These are phyloP conservation scores for Coemansia sp. DNA, from an alignment of 192 early-diverging fungal species.

Conservation along the genomic window DNA sequence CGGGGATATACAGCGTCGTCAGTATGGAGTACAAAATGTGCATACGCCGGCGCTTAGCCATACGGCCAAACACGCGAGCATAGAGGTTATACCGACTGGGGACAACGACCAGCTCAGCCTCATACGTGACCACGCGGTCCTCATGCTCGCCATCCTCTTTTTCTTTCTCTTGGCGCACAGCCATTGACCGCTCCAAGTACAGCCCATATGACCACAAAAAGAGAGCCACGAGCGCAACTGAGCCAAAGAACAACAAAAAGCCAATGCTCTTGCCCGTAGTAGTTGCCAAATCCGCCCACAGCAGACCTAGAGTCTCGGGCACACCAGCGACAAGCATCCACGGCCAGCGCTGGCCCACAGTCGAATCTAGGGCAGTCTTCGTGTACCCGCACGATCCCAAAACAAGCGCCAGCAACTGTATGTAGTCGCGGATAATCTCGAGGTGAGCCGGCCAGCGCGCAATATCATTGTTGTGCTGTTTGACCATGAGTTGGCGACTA, in stretches of 20 bases:
- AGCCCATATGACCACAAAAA: slow-evolving; percentile 43
- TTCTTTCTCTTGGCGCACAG: background rate
- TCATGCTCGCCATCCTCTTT: background rate
- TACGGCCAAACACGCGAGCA: slow-evolving; percentile 34
- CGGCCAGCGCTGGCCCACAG: slow-evolving; percentile 38
- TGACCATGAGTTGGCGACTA: slow-evolving; percentile 22
- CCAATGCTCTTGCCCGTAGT: slow-evolving; percentile 48
- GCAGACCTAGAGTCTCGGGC: slow-evolving; percentile 41
- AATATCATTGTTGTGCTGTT: slow-evolving; percentile 30
- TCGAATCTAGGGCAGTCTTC: slow-evolving; percentile 33
- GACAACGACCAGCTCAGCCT: slow-evolving; percentile 35
- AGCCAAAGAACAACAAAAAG: slow-evolving; percentile 47
- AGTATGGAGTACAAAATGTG: slow-evolving; percentile 46
- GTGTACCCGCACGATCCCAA: slow-evolving; percentile 38
- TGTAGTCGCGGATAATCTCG: slow-evolving; percentile 48
- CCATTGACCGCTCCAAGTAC: slow-evolving; percentile 31
- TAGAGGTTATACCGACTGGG: slow-evolving; percentile 38
- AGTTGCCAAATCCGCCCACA: slow-evolving; percentile 55
- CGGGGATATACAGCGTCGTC: slow-evolving; percentile 56
- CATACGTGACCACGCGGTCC: slow-evolving; percentile 27
- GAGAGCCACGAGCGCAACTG: slow-evolving; percentile 18
- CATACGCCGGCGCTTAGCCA: slow-evolving; percentile 43
- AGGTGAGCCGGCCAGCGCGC: slow-evolving; percentile 41
- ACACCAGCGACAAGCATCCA: slow-evolving; percentile 43
- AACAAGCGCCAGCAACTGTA: slow-evolving; percentile 45